Evolutionary conservation across 208 protist genomes (phyloP), one percentile per base, ranked within the genome.

Genomic region (Wallacemonas sp.): DNA sequence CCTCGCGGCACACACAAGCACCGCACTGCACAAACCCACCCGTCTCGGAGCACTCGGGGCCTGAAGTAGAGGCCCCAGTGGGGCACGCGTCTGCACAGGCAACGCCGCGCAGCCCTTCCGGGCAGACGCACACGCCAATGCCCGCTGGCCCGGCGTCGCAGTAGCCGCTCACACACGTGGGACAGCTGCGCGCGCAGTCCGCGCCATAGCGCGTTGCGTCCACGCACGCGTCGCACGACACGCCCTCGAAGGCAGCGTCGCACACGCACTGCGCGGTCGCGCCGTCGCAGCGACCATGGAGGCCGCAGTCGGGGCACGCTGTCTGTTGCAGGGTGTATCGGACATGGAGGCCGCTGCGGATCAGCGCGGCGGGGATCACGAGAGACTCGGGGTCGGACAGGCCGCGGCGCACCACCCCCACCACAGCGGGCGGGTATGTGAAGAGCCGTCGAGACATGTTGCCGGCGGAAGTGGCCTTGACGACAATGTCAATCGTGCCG

Each of bases 1-100:
- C 70, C 8, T 57, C 62, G 44, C 32, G 31, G 55, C 70, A 75
- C 16, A 62, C 52, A 54, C 70, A 75, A 42, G 31, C 45, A 14
- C 70, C 65, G 33, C 79, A 76, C 31, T 81, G 63, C 33, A 79
- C 71, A 62, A 72, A 85, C 23, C 12, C 18, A 31, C 79, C 77
- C 11, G 61, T 70, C 16, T 54, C 28, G 54, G 54, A 61, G 57
- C 70, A 75, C 54, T 25, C 68, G 8, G 68, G 44, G 8, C 11
- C 20, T 16, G 20, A 18, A 18, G 44, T 49, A 16, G 44, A 22
- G 20, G 5, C 20, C 16, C 20, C 7, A 12, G 1, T 22, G 7
- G 44, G 44, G 49, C 49, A 57, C 26, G 49, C 11, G 8, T 57
- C 28, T n/a, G 20, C 26, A 22, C 49, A 57, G 7, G 7, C 5